Percentiles rank a stretch among this genome's conserved stretches.
These are phyloP conservation scores for Salix koriyanagi DNA, from an alignment of 345 rosid genomes.

Conservation along the genomic window DNA sequence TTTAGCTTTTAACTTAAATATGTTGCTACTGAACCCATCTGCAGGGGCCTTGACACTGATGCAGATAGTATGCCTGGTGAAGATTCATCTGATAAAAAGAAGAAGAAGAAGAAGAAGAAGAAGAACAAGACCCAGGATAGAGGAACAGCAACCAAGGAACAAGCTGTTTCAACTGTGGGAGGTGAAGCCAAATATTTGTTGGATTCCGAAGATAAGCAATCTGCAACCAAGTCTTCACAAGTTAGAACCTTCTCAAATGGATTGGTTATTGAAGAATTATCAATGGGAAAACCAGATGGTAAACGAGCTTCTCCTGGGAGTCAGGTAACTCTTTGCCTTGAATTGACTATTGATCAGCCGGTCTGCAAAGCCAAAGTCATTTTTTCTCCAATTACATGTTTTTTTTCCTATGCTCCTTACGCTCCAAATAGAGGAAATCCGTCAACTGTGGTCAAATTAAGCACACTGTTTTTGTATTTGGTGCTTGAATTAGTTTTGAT, in stretches of 20 bases:
- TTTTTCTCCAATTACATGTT: not conserved
- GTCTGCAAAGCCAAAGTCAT: not conserved
- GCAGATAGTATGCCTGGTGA: conserved; percentile 28
- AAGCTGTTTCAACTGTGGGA: conserved; percentile 25
- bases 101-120: conserved; percentile 60
- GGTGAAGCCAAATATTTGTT: conserved; percentile 29
- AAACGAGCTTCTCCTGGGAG: conserved; percentile 82
- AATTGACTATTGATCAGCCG: not conserved
- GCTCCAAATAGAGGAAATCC: not conserved
- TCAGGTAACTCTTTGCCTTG: conserved; percentile 36
- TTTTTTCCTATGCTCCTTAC: not conserved
- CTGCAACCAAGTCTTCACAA: conserved; percentile 51
- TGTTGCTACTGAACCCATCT: conserved; percentile 11
- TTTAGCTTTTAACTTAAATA: not conserved
- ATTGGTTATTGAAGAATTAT: conserved; percentile 71
- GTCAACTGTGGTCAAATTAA: not conserved
- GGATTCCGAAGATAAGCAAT: conserved; percentile 30
- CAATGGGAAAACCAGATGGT: conserved; percentile 86
- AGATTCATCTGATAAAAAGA: conserved; percentile 50
- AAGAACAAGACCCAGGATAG: conserved; percentile 44
- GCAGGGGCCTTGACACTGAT: conserved; percentile 33
- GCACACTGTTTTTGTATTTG: not conserved
- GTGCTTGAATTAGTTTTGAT: not conserved
- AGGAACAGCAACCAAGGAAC: conserved; percentile 21
- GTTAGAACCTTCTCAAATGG: conserved; percentile 77